phyloP scores from a whole-genome alignment of 1,284 basidiomycete species.

The Ustilago curta region DNA sequence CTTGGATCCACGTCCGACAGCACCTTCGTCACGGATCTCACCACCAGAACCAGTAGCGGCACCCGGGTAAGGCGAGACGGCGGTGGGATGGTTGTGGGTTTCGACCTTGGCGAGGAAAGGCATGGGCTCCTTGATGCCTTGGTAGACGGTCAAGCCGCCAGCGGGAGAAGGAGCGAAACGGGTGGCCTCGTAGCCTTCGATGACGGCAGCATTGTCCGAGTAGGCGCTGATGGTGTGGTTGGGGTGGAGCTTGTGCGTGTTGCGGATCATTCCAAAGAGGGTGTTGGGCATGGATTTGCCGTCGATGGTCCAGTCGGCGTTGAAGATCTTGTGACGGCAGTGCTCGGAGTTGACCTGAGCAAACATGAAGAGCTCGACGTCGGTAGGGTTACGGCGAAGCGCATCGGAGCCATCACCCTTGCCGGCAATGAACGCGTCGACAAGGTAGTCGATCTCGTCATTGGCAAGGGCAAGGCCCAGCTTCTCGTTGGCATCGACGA shows the following conservation, averaged over 20 bases:
- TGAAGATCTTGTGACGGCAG: constrained; percentile 99
- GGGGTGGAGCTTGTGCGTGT: constrained; percentile 85
- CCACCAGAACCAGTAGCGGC: constrained; percentile 98
- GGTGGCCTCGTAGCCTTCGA: constrained; percentile 80
- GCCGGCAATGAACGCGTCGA: constrained; percentile 81
- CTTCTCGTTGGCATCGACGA: constrained; percentile 82
- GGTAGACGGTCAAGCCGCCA: constrained; percentile 47
- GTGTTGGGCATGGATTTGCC: constrained; percentile 78
- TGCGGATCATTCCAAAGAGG: constrained; percentile 97
- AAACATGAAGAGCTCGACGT: constrained; percentile 99
- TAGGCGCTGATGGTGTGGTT: constrained; percentile 89
- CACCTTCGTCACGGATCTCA: constrained; percentile 97
- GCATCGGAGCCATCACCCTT: constrained; percentile 71
- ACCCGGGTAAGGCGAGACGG: constrained; percentile 96
- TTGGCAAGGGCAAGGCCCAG: constrained; percentile 89
- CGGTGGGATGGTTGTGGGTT: constrained; percentile 99
- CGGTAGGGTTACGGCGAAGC: constrained; percentile 74
- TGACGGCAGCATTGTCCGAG: constrained; percentile 96
- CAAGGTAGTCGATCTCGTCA: constrained; percentile 92
- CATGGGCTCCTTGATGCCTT: constrained; percentile 73
- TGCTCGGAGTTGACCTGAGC: constrained; percentile 99
- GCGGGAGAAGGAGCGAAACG: constrained; percentile 79
- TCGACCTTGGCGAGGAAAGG: constrained; percentile 97
- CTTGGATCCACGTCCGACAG: constrained; percentile 92
- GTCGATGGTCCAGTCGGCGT: constrained; percentile 94